Evolutionary conservation across 805 yeast species (phyloP).

Genomic region (Peterozyma xylosa): DNA sequence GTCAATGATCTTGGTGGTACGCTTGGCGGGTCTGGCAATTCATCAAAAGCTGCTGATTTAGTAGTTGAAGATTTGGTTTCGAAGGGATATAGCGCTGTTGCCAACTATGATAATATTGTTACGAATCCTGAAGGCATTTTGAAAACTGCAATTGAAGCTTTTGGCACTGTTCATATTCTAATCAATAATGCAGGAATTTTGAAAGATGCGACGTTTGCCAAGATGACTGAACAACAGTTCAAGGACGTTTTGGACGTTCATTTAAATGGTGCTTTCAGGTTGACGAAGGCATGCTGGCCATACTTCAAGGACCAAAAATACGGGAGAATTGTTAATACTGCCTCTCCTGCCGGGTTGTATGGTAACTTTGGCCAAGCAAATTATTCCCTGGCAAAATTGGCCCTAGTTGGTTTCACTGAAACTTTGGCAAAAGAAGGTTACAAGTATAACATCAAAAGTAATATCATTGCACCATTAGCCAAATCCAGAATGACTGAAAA

Average conservation of each 20-base stretch:
- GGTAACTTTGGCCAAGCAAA: conserved; percentile 97
- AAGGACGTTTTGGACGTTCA: conserved; percentile 79
- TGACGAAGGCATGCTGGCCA: conserved; percentile 90
- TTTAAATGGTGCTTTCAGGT: conserved; percentile 79
- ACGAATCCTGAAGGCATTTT: conserved; percentile 79
- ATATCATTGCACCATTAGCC: conserved; percentile 91
- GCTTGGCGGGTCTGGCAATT: conserved; percentile 63
- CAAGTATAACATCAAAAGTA: conserved; percentile 74
- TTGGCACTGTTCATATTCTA: conserved; percentile 83
- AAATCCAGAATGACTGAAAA: conserved; percentile 95
- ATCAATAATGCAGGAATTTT: conserved; percentile 94
- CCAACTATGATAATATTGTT: conserved; percentile 87
- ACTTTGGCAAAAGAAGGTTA: conserved; percentile 93
- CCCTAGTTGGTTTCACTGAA: conserved; percentile 85
- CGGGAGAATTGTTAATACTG: conserved; percentile 89
- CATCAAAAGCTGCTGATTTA: conserved; percentile 72
- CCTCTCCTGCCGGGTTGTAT: conserved; percentile 94
- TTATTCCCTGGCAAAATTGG: conserved; percentile 90
- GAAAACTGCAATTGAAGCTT: conserved; percentile 76
- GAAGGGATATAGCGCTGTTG: conserved; percentile 81
- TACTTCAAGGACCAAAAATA: conserved; percentile 73
- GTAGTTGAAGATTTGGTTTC: conserved; percentile 79
- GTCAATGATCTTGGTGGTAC: conserved; percentile 93
- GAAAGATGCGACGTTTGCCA: conserved; percentile 80
- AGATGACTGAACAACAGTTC: conserved; percentile 79